Evolutionary conservation across 192 early-diverging fungal species (phyloP), one percentile per base, ranked within the genome.

Genomic region (Backusella mclennaniae): DNA sequence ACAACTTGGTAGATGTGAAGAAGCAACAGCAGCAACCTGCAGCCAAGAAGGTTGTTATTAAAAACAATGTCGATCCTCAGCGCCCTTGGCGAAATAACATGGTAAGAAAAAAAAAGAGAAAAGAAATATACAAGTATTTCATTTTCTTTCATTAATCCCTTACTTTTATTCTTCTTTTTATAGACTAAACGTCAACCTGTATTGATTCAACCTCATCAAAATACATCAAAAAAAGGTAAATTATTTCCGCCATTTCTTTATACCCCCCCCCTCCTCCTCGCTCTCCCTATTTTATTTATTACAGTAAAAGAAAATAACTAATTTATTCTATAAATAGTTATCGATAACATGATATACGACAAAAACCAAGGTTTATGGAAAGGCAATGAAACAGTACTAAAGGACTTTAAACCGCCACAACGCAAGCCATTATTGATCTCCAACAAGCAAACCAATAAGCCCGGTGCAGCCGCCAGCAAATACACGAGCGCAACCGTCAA

Each of bases 61-160:
- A 31, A 31, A 67, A 33, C 31, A 5, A 33, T 29, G 41, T 35
- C 33, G 74, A 75, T 46, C 74, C 39, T 17, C 29, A 75, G 19
- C 35, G 74, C 7, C 74, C 74, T 21, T 75, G 74, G 74, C 38
- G 74, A 44, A 63, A 53, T 11, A 66, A 75, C 21, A 75, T 67
- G 74, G 63, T 67, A 66, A 66, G 7, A 19, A 44, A 19, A 17
- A 4, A 12, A 71, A n/a, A n/a, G n/a, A n/a, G n/a, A n/a, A n/a
- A n/a, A n/a, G 11, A n/a, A 17, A 36, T 68, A 38, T 36, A 63
- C 23, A 11, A 11, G 23, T 59, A 63, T 63, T 63, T 26, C 23
- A 29, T 5, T 14, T 12, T 59, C 9, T 59, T 63, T 63, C 26
- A 29, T 21, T 9, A 63, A 63, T 63, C 23, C 21, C 21, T 26